Percentiles rank a stretch among this genome's conserved stretches.
Conservation (phyloP, 345 rosid genomes). For the Corchorus capsularis region DNA sequence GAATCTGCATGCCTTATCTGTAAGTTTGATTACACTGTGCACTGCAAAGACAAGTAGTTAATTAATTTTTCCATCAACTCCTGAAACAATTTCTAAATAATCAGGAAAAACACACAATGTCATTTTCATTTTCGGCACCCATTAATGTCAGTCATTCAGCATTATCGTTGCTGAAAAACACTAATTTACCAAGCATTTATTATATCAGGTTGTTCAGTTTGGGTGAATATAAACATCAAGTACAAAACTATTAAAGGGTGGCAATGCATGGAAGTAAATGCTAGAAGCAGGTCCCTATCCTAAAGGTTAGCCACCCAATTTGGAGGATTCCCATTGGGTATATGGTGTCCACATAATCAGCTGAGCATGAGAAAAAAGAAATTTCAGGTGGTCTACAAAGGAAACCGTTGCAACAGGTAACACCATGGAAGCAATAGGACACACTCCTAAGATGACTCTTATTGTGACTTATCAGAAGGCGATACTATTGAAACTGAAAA, state of each 20-base stretch:
- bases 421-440: slow-evolving; percentile 14
- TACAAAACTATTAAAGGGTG: background rate
- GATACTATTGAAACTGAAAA: slow-evolving; percentile 23
- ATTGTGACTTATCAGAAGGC: slow-evolving; percentile 4
- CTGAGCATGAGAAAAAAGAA: slow-evolving; percentile 13
- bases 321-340: slow-evolving; percentile 20
- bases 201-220: background rate
- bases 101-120: background rate
- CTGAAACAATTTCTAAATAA: background rate
- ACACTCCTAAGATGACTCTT: slow-evolving; percentile 16
- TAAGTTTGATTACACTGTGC: background rate
- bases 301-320: slow-evolving; percentile 30
- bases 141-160: background rate
- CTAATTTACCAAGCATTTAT: background rate
- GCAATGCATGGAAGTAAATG: slow-evolving; percentile 9
- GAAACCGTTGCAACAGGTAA: slow-evolving; percentile 30
- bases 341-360: slow-evolving; percentile 31
- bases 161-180: background rate
- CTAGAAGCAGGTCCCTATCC: slow-evolving; percentile 15
- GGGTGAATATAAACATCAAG: background rate
- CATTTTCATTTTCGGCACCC: background rate
- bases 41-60: background rate
- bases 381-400: slow-evolving; percentile 31
- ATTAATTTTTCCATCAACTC: background rate
- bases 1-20: background rate